Evolutionary conservation across 306 rosid species (phyloP).

Genomic region (Calophaca sinica): DNA sequence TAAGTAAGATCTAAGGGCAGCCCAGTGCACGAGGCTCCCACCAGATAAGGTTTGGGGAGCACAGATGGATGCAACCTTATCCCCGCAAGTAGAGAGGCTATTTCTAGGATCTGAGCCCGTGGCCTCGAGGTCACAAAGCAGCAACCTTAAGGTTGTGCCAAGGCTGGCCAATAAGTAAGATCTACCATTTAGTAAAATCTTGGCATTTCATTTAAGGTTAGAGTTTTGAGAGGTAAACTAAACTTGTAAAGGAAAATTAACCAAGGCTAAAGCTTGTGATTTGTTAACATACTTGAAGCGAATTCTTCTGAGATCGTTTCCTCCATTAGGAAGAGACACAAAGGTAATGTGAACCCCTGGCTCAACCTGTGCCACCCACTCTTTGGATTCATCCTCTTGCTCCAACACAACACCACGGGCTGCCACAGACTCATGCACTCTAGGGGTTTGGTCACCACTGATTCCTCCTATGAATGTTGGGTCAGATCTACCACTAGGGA

Average conservation of each 20-base stretch:
- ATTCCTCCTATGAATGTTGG: constrained; percentile 27
- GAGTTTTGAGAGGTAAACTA: too few relatives aligned
- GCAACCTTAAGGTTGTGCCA: too few relatives aligned
- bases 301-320: constrained; percentile 86
- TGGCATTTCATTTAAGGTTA: not conserved
- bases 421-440: constrained; percentile 54
- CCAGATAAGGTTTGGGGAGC: too few relatives aligned
- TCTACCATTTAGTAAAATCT: not conserved
- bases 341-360: constrained; percentile 91
- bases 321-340: constrained; percentile 89
- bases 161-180: too few relatives aligned
- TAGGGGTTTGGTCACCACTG: constrained; percentile 62
- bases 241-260: too few relatives aligned
- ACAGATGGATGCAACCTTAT: too few relatives aligned
- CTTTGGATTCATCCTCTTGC: constrained; percentile 70
- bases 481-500: constrained; percentile 45
- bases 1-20: too few relatives aligned
- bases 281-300: constrained; percentile 71
- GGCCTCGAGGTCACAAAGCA: too few relatives aligned
- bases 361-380: constrained; percentile 99
- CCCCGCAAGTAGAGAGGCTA: too few relatives aligned
- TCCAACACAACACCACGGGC: constrained; percentile 69
- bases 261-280: not conserved
- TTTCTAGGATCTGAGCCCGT: too few relatives aligned
- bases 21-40: too few relatives aligned